Evolutionary conservation across 768 basidiomycete genomes (phyloP), one percentile per base, ranked within the genome.

Genomic region (Naematelia encephala): DNA sequence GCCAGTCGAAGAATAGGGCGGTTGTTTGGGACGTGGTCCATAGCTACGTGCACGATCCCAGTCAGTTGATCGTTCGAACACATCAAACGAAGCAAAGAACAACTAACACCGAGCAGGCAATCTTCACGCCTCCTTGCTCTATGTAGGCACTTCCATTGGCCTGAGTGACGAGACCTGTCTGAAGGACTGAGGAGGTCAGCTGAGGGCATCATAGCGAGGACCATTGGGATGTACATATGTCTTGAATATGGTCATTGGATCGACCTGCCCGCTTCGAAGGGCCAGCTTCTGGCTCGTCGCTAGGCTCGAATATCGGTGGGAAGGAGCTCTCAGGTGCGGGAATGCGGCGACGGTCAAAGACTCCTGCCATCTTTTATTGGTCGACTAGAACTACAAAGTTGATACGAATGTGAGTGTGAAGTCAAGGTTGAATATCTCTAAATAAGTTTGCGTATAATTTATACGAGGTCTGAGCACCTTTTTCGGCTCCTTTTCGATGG

Each of bases 111-210:
- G 96, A 91, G 74, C 91, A 96, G 3, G 91, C 92, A 63, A 99
- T 85, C 79, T 99, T 99, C 0, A 90, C 89, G 56, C 83, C 83
- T 57, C 89, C 88, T 0, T 87, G 88, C 79, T 99, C 96, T 67
- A 99, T 89, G 73, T 98, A 99, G 11, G 91, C 92, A 16, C 92
- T 96, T 1, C 96, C 96, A 72, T 91, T 93, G 0, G 96, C 94
- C 78, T 96, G 91, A 61, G 80, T 87, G 54, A 96, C 91, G 13
- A 98, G 80, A 8, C 92, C 91, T 26, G 90, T 85, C 73, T 92
- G 87, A 49, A 99, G 79, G 78, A 90, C 93, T 99, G 63, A 51
- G 34, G 52, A 34, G 27, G 57, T 56, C 48, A 30, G 46, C 49
- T 26, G 52, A 53, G 49, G 48, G 44, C 57, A 59, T 56, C 51